These are phyloP conservation scores for Myochromella boudieri DNA, from an alignment of 768 basidiomycete genomes.

Conservation along the genomic window DNA sequence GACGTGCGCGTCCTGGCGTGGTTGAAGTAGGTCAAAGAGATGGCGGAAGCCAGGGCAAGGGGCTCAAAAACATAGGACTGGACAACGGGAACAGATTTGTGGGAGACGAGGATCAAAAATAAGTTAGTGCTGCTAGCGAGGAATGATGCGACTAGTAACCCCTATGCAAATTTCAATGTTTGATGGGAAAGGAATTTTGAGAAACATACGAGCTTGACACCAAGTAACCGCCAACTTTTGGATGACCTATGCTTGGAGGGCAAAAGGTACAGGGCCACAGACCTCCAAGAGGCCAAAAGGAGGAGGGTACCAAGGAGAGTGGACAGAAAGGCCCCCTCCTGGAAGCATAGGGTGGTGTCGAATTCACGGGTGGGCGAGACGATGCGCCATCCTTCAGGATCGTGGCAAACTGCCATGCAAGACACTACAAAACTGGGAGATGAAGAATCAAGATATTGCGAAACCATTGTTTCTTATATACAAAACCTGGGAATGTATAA, in stretches of 20 bases:
- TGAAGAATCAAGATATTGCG: neutral
- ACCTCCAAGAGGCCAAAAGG: slow-evolving; percentile 37
- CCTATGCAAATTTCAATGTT: slow-evolving; percentile 30
- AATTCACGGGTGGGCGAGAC: slow-evolving; percentile 62
- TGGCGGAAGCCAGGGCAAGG: slow-evolving; percentile 45
- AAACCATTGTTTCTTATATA: neutral
- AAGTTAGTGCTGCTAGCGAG: slow-evolving; percentile 45
- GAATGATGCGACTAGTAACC: slow-evolving; percentile 46
- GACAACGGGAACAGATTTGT: slow-evolving; percentile 40
- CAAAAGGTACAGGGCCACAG: slow-evolving; percentile 26
- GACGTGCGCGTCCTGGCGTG: slow-evolving; percentile 72
- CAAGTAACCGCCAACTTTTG: slow-evolving; percentile 51
- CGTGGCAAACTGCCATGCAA: slow-evolving; percentile 46
- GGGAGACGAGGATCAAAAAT: slow-evolving; percentile 33
- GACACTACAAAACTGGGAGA: slow-evolving; percentile 1
- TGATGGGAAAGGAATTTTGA: neutral
- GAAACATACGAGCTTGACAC: slow-evolving; percentile 64
- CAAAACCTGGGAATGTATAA: no score
- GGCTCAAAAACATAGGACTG: slow-evolving; percentile 60
- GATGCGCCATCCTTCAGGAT: slow-evolving; percentile 65
- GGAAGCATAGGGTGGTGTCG: slow-evolving; percentile 80
- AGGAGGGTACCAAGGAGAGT: slow-evolving; percentile 46
- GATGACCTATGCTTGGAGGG: slow-evolving; percentile 33
- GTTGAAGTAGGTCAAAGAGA: slow-evolving; percentile 60
- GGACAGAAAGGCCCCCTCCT: slow-evolving; percentile 69